These are phyloP conservation scores for Bathelium albidoporum DNA, from an alignment of 495 filamentous ascomycete genomes.

Conservation along the genomic window DNA sequence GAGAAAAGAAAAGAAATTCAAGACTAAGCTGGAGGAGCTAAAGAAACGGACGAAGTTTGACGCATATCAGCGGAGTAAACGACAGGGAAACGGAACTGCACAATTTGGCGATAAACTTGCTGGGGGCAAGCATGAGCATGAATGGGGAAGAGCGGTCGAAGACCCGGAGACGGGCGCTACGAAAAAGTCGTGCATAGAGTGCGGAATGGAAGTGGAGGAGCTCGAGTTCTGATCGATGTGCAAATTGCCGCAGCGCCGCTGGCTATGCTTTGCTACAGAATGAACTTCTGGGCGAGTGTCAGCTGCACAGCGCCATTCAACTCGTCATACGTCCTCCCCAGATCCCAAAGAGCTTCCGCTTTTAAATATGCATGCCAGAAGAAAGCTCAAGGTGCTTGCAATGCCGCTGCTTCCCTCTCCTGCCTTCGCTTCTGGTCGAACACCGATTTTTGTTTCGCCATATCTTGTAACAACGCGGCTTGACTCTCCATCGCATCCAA, in stretches of 20 bases:
- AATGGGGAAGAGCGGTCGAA: conserved; percentile 76
- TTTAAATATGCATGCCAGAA: no score
- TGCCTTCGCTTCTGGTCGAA: conserved; percentile 12
- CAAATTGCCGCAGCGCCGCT: no score
- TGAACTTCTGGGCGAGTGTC: no score
- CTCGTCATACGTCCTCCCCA: no score
- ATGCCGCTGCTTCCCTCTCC: conserved; percentile 14
- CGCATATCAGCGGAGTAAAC: conserved; percentile 62
- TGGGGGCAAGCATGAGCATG: conserved; percentile 69
- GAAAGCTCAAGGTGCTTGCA: no score
- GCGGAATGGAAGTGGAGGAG: conserved; percentile 96
- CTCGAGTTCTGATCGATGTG: conserved; percentile 57
- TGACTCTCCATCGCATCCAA: conserved; percentile 45
- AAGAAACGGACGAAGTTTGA: conserved; percentile 92
- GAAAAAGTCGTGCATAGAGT: conserved; percentile 76
- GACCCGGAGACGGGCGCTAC: conserved; percentile 67
- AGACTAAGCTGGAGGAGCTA: conserved; percentile 71
- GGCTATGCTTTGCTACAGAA: no score
- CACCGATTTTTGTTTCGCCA: conserved; percentile 13
- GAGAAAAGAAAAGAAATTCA: conserved; percentile 85
- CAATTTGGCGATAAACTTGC: conserved; percentile 68
- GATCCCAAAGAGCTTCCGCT: no score
- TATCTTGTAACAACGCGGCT: conserved; percentile 16
- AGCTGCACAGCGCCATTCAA: no score
- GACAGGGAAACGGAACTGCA: conserved; percentile 38